Base-by-base conservation (phyloP, 495 filamentous ascomycete species). In the Thermothielavioides terrestris region DNA sequence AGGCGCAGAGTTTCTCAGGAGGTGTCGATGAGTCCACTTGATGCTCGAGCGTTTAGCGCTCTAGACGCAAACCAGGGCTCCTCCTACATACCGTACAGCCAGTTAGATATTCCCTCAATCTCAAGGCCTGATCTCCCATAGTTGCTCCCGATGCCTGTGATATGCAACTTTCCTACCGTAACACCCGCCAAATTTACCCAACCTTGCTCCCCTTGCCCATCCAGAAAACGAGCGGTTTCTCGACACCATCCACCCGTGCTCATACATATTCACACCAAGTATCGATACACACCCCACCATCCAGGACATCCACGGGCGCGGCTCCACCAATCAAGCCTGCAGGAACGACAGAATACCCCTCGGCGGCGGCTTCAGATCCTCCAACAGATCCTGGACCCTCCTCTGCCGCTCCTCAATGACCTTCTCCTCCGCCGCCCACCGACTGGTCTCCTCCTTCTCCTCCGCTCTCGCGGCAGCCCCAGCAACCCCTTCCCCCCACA, bases 401-500 rank as follows among this genome's bases (percentile, higher is more conserved):
- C 65, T 67, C 40, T 65, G 63, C 42, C 71, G 55, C 49, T 80
- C 76, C 45, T 59, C 60, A 15, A 79, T 72, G 2, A 78, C 76
- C 34, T 67, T 68, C 46, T 73, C 66, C 66, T 80, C 78, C 1
- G 76, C 72, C 36, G 67, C 64, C 76, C 74, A 78, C 23, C 74
- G 61, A 10, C 61, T 62, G 25, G 39, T 36, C 3, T 55, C 59
- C 45, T 64, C 63, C 46, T 50, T 30, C 42, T 30, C 31, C n/a
- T 12, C 10, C 15, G 6, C 32, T 21, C 25, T 42, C 15, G 55
- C 57, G 9, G 12, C 31, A 11, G 6, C 31, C 11, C 36, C 36
- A 39, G n/a, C n/a, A n/a, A n/a, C n/a, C 18, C 60, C 52, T 4
- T 62, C 57, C 15, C 76, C 70, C 62, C 77, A 79, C 41, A 80